Percentiles rank a stretch among this genome's conserved stretches.
These are phyloP conservation scores for Luffa acutangula DNA, from an alignment of 306 rosid species.

Conservation along the genomic window DNA sequence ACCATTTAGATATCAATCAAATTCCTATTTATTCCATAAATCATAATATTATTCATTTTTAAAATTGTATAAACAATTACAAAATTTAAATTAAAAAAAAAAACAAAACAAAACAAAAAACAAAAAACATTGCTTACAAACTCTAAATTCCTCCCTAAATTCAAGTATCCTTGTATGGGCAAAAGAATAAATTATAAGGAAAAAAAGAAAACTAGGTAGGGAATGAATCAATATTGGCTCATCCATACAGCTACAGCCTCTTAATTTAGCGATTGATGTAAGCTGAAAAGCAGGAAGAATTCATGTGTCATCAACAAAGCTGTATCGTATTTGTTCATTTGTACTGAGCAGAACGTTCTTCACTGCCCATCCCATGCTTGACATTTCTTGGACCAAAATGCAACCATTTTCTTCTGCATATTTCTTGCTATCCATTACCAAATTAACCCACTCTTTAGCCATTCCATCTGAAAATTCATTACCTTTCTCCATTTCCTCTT, in stretches of 20 bases:
- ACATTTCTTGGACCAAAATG: constrained; percentile 41
- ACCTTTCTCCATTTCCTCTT: constrained; percentile 15
- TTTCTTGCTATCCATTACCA: constrained; percentile 47
- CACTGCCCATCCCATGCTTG: constrained; percentile 51
- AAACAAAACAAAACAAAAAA: no score
- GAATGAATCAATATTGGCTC: no score
- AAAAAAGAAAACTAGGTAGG: no score
- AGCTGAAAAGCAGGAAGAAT: no score
- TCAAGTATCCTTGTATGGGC: not conserved
- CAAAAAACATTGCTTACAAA: not conserved
- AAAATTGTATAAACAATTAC: not conserved
- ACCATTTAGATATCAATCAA: not conserved
- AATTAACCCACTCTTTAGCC: constrained; percentile 40
- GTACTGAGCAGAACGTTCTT: constrained; percentile 50
- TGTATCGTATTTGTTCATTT: constrained; percentile 53
- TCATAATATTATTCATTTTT: not conserved
- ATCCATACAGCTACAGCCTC: no score
- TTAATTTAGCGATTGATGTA: no score
- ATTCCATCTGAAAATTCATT: constrained; percentile 22
- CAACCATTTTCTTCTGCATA: constrained; percentile 36
- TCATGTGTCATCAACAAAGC: constrained; percentile 30
- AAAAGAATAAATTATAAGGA: not conserved
- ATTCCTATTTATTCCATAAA: not conserved
- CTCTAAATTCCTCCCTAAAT: not conserved
- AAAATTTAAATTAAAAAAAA: no score